Evolutionary conservation across 331 rosid genomes (phyloP), one percentile per base, ranked within the genome.

Genomic region (Acacia pycnantha): DNA sequence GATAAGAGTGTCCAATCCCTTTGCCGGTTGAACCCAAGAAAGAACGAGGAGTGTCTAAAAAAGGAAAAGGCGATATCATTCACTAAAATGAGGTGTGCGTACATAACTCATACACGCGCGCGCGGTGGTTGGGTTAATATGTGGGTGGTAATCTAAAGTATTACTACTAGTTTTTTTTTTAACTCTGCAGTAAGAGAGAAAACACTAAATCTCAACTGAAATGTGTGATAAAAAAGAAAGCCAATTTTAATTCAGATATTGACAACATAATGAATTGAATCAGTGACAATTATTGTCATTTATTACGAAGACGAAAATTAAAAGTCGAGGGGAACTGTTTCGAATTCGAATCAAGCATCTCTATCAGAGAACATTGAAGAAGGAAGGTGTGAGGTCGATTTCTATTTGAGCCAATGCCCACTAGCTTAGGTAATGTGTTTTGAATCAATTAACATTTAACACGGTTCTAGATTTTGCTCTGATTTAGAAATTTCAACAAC

Each of bases 381-480:
- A 2, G 31, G 70, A 66, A 56, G 85, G 82, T 74, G 81, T 27
- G 48, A 24, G 26, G 76, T 82, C 85, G 44, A 11, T 48, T 33
- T 71, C 50, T n/a, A 18, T 31, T 73, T 11, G 1, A 31, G 51
- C 69, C 64, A 47, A 16, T 85, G 83, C 65, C 86, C 80, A 44
- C 24, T 53, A 76, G 68, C 70, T 43, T 76, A 44, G 74, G 80
- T 79, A 48, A 47, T 43, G 1, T 66, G 29, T 15, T 77, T 18
- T 56, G 41, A 26, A 80, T 5, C 41, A 37, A 37, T 37, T 37
- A 6, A 37, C 40, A 37, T 37, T 37, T 76, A 40, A 76, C 5
- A 11, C 35, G 64, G 4, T 56, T 18, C 26, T 10, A 50, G 29
- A 70, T 27, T 71, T 85, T 43, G 84, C 21, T 6, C 21, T 75